Conservation (phyloP, 148 eudicot genomes). For the Rhododendron ovatum region DNA sequence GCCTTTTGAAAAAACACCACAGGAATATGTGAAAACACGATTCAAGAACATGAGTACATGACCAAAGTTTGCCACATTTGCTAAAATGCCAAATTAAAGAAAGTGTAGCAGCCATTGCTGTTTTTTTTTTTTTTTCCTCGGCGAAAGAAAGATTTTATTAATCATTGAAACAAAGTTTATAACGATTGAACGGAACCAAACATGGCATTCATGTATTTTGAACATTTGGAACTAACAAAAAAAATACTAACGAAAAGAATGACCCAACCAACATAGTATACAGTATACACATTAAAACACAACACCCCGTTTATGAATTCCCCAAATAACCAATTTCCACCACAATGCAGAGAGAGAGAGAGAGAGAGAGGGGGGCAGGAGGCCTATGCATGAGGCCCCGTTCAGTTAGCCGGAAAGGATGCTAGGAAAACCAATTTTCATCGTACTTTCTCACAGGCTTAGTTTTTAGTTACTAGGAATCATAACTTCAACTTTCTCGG, state of each 20-base stretch:
- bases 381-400: neutral
- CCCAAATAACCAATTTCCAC: too few relatives aligned
- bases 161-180: too few relatives aligned
- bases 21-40: conserved; percentile 3
- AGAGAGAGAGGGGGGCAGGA: too few relatives aligned
- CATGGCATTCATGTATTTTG: neutral
- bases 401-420: neutral
- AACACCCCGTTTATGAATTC: too few relatives aligned
- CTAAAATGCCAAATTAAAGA: neutral
- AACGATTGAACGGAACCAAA: too few relatives aligned
- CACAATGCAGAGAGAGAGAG: too few relatives aligned
- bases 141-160: too few relatives aligned
- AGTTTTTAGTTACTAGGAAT: too few relatives aligned
- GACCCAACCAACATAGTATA: neutral
- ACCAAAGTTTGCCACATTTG: neutral
- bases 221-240: neutral
- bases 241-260: neutral
- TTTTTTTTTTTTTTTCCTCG: neutral
- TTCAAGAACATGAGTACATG: neutral
- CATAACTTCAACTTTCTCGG: neutral
- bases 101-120: neutral
- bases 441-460: neutral
- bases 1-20: conserved; percentile 16
- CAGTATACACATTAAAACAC: neutral
- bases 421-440: neutral